Evolutionary conservation across 768 basidiomycete species (phyloP), one percentile per base, ranked within the genome.

Genomic region (Strobilomyces dryophilus): DNA sequence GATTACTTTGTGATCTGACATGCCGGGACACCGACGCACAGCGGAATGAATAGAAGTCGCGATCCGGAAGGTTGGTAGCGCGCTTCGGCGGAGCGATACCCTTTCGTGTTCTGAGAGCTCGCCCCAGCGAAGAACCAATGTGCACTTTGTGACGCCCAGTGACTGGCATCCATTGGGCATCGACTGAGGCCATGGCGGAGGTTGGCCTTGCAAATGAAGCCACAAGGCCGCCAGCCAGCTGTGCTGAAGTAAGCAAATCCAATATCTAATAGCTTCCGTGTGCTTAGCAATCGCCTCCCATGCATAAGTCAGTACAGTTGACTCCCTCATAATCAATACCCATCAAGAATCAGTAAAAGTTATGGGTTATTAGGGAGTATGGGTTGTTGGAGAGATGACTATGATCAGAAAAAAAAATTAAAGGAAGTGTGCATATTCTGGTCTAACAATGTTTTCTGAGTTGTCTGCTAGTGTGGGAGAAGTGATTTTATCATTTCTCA

Each of bases 41-140:
- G 59, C 85, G 77, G 61, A 91, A 80, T n/a, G 85, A 82, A 65
- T 85, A 87, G 68, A 88, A 87, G 58, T 88, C 84, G 49, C 79
- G 76, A 63, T 83, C 81, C 26, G 84, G 82, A 50, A 81, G 71
- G 51, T 75, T 75, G 9, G 48, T 63, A 35, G 60, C 65, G 18
- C 66, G 75, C 67, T 66, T 77, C 70, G 55, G 71, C 43, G 60
- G 74, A 7, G 76, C 69, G 1, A 73, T 71, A 24, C 80, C 81
- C 61, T 82, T 83, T 61, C 87, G 82, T 10, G 84, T 81, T 65
- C 83, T 88, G 63, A 91, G 76, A 4, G 83, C 79, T 51, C 80
- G 77, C n/a, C 70, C 70, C 43, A 90, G 75, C 1, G 87, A 86
- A 0, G 74, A 61, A 20, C 88, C 88, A 49, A 89, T 75, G 46